These are phyloP conservation scores for Fusarium hainanense DNA, from an alignment of 2,329 filamentous ascomycete genomes.

Conservation along the genomic window DNA sequence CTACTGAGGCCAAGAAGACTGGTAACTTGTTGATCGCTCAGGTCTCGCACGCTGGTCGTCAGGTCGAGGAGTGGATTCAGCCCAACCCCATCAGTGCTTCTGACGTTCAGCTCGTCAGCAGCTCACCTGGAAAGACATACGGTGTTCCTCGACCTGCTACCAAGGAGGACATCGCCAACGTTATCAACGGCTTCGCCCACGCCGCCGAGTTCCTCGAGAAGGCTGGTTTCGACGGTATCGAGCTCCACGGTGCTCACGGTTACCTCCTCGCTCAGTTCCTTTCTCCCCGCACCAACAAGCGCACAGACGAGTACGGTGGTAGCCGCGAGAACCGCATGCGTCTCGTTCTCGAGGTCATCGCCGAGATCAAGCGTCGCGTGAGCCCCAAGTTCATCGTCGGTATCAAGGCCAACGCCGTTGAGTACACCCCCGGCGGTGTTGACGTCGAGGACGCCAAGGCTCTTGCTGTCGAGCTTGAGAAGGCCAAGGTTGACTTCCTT, in stretches of 20 bases:
- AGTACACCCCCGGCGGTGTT: conserved; percentile 64
- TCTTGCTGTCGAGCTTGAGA: conserved; percentile 58
- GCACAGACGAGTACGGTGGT: conserved; percentile 62
- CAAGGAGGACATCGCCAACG: conserved; percentile 24
- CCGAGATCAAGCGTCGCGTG: conserved; percentile 60
- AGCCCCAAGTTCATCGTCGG: conserved; percentile 55
- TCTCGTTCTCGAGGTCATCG: conserved; percentile 56
- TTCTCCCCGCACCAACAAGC: conserved; percentile 56
- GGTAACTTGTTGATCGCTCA: conserved; percentile 27
- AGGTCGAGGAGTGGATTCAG: conserved; percentile 32
- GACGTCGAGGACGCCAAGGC: conserved; percentile 60
- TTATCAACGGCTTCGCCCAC: conserved; percentile 48
- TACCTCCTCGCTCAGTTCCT: conserved; percentile 64
- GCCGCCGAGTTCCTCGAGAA: conserved; percentile 55
- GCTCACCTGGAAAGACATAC: conserved; percentile 59
- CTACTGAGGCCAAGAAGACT: conserved; percentile 12
- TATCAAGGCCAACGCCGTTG: conserved; percentile 66
- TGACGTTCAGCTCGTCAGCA: conserved; percentile 63
- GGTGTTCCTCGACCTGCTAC: conserved; percentile 46
- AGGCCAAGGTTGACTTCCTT: conserved; percentile 64
- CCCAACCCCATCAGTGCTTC: conserved; percentile 59
- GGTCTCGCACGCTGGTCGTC: conserved; percentile 30
- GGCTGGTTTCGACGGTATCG: conserved; percentile 33
- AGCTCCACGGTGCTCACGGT: conserved; percentile 43
- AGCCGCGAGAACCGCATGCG: conserved; percentile 57